A percentile compares a stretch with the other conserved stretches of the same genome.
These are phyloP conservation scores for Austroboletus eburneus DNA, from an alignment of 768 basidiomycete species.

Conservation along the genomic window DNA sequence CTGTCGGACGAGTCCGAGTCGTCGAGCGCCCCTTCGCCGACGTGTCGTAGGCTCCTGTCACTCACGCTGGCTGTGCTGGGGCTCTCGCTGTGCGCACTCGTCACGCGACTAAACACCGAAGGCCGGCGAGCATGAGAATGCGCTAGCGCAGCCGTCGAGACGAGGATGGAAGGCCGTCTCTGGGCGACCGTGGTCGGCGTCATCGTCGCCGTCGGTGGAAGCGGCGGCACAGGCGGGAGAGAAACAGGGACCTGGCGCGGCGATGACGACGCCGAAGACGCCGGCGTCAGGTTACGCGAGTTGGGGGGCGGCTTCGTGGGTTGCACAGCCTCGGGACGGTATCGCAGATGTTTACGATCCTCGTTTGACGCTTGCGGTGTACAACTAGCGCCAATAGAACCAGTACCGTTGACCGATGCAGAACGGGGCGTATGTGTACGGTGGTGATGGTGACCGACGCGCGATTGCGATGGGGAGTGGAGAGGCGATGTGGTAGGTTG, in stretches of 20 bases:
- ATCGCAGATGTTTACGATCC: conserved; percentile 21
- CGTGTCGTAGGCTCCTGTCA: conserved; percentile 52
- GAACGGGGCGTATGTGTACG: conserved; percentile 14
- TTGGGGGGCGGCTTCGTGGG: conserved; percentile 30
- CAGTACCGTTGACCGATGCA: conserved; percentile 10
- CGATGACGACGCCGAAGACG: conserved; percentile 56
- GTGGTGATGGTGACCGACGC: conserved; percentile 7
- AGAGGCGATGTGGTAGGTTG: conserved; percentile 10
- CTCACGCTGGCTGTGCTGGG: conserved; percentile 34
- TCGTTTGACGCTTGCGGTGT: conserved; percentile 18
- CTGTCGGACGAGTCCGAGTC: conserved; percentile 66
- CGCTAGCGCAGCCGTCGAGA: conserved; percentile 33
- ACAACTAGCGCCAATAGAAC: conserved; percentile 26
- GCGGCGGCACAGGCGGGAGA: conserved; percentile 30
- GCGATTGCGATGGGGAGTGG: conserved; percentile 25
- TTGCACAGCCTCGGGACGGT: conserved; percentile 10
- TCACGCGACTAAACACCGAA: conserved; percentile 40
- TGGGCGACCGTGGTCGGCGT: conserved; percentile 44
- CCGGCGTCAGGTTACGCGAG: conserved; percentile 50
- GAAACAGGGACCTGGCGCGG: conserved; percentile 40
- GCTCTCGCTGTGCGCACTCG: conserved; percentile 28
- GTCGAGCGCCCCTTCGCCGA: conserved; percentile 74
- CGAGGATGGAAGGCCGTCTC: conserved; percentile 39
- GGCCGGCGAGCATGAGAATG: conserved; percentile 31
- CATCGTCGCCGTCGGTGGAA: conserved; percentile 34